Conservation (phyloP, 192 early-diverging fungal species). For the Chytriomyces confervae region DNA sequence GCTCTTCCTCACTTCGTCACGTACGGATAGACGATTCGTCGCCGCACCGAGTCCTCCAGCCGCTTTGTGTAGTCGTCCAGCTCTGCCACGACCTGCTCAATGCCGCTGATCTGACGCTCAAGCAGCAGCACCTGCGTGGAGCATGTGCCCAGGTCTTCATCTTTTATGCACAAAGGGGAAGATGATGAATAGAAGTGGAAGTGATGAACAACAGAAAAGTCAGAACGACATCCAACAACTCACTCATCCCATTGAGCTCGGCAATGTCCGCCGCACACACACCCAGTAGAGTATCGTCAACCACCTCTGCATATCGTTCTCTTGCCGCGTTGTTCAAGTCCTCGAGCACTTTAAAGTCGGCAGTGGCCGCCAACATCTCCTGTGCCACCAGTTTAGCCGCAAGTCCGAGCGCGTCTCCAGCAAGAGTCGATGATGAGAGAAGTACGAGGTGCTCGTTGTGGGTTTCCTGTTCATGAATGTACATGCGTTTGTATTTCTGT, state of each 20-base stretch:
- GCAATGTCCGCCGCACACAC: slow-evolving; percentile 1
- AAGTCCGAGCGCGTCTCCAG: neutral
- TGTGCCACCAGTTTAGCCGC: neutral
- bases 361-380: neutral
- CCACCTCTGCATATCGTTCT: neutral
- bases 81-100: slow-evolving; percentile 44
- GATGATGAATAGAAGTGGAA: neutral
- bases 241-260: neutral
- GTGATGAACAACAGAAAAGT: neutral
- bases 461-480: too few species aligned
- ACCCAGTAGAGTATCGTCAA: neutral
- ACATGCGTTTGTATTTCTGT: too few species aligned
- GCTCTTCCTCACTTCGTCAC: neutral
- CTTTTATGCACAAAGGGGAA: neutral
- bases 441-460: too few species aligned
- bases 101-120: slow-evolving; percentile 40
- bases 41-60: slow-evolving; percentile 10
- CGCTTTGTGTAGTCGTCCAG: slow-evolving; percentile 44
- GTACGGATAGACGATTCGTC: slow-evolving; percentile 8
- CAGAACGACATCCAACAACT: neutral
- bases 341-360: neutral
- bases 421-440: neutral
- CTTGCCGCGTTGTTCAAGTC: slow-evolving; percentile 1
- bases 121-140: slow-evolving; percentile 11
- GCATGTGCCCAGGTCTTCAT: slow-evolving; percentile 1